Percentiles rank a stretch among this genome's conserved stretches.
phyloP scores from a whole-genome alignment of 345 rosid species.

The Acer saccharum region DNA sequence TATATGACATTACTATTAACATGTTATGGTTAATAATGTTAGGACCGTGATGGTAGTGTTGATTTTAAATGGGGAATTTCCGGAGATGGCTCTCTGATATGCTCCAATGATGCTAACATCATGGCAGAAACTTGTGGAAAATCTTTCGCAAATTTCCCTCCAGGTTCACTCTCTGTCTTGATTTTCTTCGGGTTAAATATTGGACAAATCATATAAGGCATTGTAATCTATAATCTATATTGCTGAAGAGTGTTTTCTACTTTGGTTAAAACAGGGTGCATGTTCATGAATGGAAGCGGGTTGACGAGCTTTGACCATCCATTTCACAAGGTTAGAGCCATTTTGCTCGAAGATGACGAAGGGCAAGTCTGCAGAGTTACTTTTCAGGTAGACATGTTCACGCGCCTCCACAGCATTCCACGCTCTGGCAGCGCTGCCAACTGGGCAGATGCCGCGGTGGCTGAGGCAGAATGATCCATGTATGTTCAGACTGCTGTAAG shows the following conservation, averaged over 20 bases:
- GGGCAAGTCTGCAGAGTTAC: slow-evolving; percentile 40
- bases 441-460: slow-evolving; percentile 33
- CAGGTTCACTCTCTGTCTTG: slow-evolving; percentile 28
- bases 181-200: not conserved
- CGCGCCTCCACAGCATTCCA: slow-evolving; percentile 46
- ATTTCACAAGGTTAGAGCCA: slow-evolving; percentile 44
- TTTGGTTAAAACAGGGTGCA: slow-evolving; percentile 16
- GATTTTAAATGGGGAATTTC: slow-evolving; percentile 54
- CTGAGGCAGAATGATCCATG: slow-evolving; percentile 21
- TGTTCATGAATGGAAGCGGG: slow-evolving; percentile 36
- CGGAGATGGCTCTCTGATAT: slow-evolving; percentile 50
- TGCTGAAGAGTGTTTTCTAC: not conserved
- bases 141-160: slow-evolving; percentile 58
- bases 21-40: not conserved
- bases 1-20: not conserved
- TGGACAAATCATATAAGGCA: not conserved
- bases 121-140: slow-evolving; percentile 60
- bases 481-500: not conserved
- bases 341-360: slow-evolving; percentile 39
- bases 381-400: slow-evolving; percentile 45
- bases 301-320: slow-evolving; percentile 56
- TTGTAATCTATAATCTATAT: not conserved
- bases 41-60: slow-evolving; percentile 46
- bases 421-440: slow-evolving; percentile 51
- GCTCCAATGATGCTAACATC: slow-evolving; percentile 48